Evolutionary conservation across 1,284 basidiomycete genomes (phyloP), one percentile per base, ranked within the genome.

Genomic region (Papiliotrema fonsecae): DNA sequence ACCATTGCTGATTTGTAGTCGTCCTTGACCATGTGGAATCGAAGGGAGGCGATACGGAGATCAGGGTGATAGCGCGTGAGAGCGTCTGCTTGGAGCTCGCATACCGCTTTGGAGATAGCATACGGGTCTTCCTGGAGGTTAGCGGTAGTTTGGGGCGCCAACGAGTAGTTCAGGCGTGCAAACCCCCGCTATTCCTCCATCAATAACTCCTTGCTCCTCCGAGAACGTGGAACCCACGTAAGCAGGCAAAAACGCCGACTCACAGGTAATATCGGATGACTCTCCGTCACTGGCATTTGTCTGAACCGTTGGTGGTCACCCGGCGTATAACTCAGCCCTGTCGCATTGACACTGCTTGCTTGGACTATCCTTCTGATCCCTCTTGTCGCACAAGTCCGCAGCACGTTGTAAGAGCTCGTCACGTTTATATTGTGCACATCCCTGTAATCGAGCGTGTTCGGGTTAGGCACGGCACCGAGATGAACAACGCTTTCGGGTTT

Each of bases 401-500:
- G 27, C 1, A 72, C 64, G 50, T 71, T 71, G 55, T 68, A 72
- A 27, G 48, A 54, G 6, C 50, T 42, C 13, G 54, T 54, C 5
- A 68, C 66, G 48, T 76, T 76, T 40, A 60, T 63, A 42, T 69
- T 67, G 57, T 74, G 72, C 16, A 68, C 56, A n/a, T 55, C 45
- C 14, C 66, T 47, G 10, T 64, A 50, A 42, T 71, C 65, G 19
- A 50, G 41, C 2, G 43, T 42, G 13, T 54, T 39, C 6, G 73
- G 72, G 38, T 61, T 48, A 1, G 72, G 69, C 18, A 69, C 67
- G 3, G 70, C 70, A 13, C 65, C 70, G 14, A 75, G 56, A 50
- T 76, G 74, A 25, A 76, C 64, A 9, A 74, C 61, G 14, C 60
- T 72, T 18, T 42, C 37, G 2, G 43, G 42, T 11, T 52, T 37